A percentile compares a stretch with the other conserved stretches of the same genome.
phyloP scores from a whole-genome alignment of 148 eudicot genomes.

The Vaccinium corymbosum region DNA sequence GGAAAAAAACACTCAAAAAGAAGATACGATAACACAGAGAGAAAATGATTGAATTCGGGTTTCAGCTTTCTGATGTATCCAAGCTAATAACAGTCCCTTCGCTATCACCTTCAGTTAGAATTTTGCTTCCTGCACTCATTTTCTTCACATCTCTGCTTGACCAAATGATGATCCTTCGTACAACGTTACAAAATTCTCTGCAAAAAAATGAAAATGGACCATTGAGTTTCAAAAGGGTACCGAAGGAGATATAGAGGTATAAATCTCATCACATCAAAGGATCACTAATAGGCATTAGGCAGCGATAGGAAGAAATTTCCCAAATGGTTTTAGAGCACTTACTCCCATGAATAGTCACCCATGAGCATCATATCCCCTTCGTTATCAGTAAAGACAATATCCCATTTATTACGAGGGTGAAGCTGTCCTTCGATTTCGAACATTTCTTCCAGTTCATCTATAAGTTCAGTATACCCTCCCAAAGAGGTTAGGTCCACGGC shows the following conservation, averaged over 20 bases:
- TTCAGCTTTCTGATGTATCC: constrained; percentile 40
- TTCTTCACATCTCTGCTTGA: constrained; percentile 88
- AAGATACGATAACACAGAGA: neutral
- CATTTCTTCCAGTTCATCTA: constrained; percentile 68
- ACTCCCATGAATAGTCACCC: constrained; percentile 96
- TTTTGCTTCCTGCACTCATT: constrained; percentile 53
- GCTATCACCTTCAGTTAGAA: constrained; percentile 42
- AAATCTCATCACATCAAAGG: neutral
- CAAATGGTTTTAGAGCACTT: constrained; percentile 31
- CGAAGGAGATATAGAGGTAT: neutral
- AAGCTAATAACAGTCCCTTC: constrained; percentile 48
- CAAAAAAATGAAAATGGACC: neutral
- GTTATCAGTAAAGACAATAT: constrained; percentile 79
- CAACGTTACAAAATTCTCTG: constrained; percentile 96
- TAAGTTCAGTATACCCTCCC: constrained; percentile 64
- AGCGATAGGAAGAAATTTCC: neutral
- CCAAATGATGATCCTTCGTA: constrained; percentile 66
- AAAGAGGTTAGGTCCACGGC: constrained; percentile 77
- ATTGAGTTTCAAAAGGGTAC: neutral
- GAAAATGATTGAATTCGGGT: neutral
- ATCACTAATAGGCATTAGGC: neutral
- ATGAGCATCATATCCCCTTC: constrained; percentile 96
- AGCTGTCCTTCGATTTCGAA: constrained; percentile 81
- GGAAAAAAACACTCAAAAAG: neutral
- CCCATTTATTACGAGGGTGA: constrained; percentile 62